Percentiles rank a stretch among this genome's conserved stretches.
Evolutionary conservation across 257 asterid genomes (phyloP).

Genomic region (Cordia subcordata): DNA sequence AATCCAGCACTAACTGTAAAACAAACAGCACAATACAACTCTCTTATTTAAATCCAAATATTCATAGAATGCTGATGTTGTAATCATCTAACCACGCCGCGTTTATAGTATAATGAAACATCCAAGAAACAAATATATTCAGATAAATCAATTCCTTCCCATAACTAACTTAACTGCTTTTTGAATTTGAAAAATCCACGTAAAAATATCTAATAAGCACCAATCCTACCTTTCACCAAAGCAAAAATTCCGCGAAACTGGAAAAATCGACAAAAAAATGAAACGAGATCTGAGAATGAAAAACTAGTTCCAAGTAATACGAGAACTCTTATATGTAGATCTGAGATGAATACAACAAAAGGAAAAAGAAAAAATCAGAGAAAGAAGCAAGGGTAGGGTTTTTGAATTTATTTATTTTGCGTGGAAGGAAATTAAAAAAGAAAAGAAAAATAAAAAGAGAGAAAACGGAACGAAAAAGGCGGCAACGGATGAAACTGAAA

Average conservation of each 20-base stretch:
- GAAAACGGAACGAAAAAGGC: constrained; percentile 37
- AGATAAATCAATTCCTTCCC: background rate
- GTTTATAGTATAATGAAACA: too few relatives aligned
- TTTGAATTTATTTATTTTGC: constrained; percentile 14
- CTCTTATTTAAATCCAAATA: background rate
- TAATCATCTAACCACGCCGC: too few relatives aligned
- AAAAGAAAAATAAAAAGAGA: background rate
- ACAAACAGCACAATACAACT: constrained; percentile 7
- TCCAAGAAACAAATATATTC: too few relatives aligned
- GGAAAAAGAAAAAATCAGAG: background rate
- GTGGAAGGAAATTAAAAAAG: too few relatives aligned
- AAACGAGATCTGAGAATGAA: too few relatives aligned
- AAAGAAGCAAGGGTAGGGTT: constrained; percentile 37
- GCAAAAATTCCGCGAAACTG: constrained; percentile 24
- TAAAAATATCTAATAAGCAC: background rate
- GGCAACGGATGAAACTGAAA: constrained; percentile 61
- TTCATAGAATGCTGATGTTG: too few relatives aligned
- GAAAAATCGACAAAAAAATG: constrained; percentile 9
- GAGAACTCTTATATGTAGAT: constrained; percentile 33
- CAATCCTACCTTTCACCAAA: constrained; percentile 10
- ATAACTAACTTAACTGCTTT: constrained; percentile 9
- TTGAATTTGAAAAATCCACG: constrained; percentile 13
- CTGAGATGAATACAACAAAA: constrained; percentile 24
- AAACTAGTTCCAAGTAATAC: background rate
- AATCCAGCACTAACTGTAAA: background rate